These are phyloP conservation scores for Trametes cingulata DNA, from an alignment of 768 basidiomycete species.

Conservation along the genomic window DNA sequence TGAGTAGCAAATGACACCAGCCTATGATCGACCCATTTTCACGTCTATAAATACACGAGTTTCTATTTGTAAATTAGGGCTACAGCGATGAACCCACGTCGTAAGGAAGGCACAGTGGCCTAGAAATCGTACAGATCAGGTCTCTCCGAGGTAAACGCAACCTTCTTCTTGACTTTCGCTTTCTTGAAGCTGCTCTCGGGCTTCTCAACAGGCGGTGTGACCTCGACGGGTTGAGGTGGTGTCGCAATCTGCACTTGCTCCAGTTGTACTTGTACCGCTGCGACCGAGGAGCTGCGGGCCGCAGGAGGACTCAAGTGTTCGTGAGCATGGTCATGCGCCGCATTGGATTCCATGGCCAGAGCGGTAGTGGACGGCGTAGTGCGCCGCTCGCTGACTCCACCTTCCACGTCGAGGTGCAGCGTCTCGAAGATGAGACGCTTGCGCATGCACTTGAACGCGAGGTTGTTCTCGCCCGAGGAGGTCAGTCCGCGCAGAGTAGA, in stretches of 20 bases:
- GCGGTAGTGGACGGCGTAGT: conserved; percentile 50
- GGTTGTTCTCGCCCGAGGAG: conserved; percentile 86
- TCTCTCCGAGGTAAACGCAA: conserved; percentile 65
- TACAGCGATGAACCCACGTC: conserved; percentile 11
- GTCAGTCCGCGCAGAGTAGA: conserved; percentile 83
- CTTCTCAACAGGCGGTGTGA: background rate
- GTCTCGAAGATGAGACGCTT: conserved; percentile 90
- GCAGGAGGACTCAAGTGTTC: background rate
- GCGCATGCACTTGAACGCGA: conserved; percentile 91
- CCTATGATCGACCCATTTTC: background rate
- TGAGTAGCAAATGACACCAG: too few species aligned
- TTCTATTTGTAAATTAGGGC: conserved; percentile 8
- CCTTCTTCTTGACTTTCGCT: conserved; percentile 61
- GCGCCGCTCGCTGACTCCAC: conserved; percentile 77
- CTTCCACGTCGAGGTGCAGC: conserved; percentile 82
- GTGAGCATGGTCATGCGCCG: conserved; percentile 21
- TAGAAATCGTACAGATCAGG: conserved; percentile 78
- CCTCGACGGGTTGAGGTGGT: background rate
- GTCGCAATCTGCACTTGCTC: conserved; percentile 34
- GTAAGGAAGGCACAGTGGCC: background rate
- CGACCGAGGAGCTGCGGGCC: conserved; percentile 24
- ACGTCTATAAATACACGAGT: conserved; percentile 1
- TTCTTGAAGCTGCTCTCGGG: conserved; percentile 39
- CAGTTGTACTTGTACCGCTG: conserved; percentile 46
- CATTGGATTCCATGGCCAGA: conserved; percentile 24